Conservation (phyloP, 164 flowering plant species). For the Platanus orientalis region DNA sequence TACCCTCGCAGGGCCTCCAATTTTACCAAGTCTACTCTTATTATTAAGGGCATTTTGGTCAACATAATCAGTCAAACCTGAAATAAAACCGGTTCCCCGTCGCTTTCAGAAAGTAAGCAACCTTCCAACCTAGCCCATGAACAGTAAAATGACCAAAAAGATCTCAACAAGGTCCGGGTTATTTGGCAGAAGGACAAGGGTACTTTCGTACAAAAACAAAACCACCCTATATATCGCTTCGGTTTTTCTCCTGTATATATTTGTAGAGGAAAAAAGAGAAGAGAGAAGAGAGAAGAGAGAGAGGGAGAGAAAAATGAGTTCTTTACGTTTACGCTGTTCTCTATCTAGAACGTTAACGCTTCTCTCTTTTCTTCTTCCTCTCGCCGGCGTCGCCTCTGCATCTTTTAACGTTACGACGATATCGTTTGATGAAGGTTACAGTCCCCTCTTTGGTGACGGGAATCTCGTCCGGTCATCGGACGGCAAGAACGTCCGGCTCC, state of each 20-base stretch:
- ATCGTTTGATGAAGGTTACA: slow-evolving; percentile 48
- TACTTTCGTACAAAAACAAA: neutral
- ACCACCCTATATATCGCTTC: neutral
- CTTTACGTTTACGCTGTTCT: neutral
- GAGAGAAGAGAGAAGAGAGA: neutral
- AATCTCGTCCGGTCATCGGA: slow-evolving; percentile 51
- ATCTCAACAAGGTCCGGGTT: neutral
- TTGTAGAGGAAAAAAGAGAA: neutral
- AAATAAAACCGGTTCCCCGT: neutral
- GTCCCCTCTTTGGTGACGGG: slow-evolving; percentile 65
- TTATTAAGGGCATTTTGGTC: neutral
- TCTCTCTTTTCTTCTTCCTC: slow-evolving; percentile 5
- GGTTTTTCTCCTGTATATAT: neutral
- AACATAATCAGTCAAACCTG: neutral
- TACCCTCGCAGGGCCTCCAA: no score
- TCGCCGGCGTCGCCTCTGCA: neutral
- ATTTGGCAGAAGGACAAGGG: neutral
- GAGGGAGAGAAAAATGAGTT: slow-evolving; percentile 2
- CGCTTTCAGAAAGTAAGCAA: neutral
- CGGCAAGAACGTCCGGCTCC: slow-evolving; percentile 50
- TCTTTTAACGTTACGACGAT: slow-evolving; percentile 27
- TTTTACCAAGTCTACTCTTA: no score
- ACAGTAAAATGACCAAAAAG: neutral
- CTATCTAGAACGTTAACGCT: neutral
- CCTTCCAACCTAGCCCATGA: neutral